Base-by-base conservation (phyloP, 495 filamentous ascomycete species). In the Recurvomyces mirabilis region DNA sequence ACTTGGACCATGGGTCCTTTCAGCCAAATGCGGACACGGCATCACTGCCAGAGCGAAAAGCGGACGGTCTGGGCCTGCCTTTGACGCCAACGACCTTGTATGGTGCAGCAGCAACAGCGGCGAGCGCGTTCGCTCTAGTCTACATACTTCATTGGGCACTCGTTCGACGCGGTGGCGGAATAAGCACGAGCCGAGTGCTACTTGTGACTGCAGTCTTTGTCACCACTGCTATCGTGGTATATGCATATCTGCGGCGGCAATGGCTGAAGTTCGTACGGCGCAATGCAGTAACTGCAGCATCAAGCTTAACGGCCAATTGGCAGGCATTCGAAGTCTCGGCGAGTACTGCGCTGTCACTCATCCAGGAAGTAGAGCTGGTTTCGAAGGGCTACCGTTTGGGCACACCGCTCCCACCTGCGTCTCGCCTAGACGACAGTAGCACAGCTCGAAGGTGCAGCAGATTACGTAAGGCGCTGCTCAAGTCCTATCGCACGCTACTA, bases 351-450 rank as follows among this genome's bases (percentile, higher is more conserved):
- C 68, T 98, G 24, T 80, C 81, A 24, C 74, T 95, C 39, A 82
- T 98, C 47, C 89, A 96, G 65, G 91, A 98, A 61, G 89, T 96
- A 15, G 91, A 96, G 63, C 70, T 96, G 38, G 89, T 96, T 11
- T 89, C 89, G 29, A 75, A 89, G 53, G 91, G 91, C 38, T 98
- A 96, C 60, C 74, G 84, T 60, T 75, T 98, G 1, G 56, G 55
- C 45, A 56, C 31, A 14, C 58, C 58, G 13, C 38, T 60, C 28
- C 56, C 56, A 11, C 58, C 58, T n/a, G 49, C 46, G 1, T 51
- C 58, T 0, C 44, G 58, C 14, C 49, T 60, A 10, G 58, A 60
- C 22, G 55, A 54, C 7, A 59, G 56, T 34, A 55, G 77, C 35
- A 17, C 45, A 10, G 9, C 44, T 13, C 75, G 87, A 47, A 74